Conservation (phyloP, 2,329 filamentous ascomycete species). For the Aspergillus latus region DNA sequence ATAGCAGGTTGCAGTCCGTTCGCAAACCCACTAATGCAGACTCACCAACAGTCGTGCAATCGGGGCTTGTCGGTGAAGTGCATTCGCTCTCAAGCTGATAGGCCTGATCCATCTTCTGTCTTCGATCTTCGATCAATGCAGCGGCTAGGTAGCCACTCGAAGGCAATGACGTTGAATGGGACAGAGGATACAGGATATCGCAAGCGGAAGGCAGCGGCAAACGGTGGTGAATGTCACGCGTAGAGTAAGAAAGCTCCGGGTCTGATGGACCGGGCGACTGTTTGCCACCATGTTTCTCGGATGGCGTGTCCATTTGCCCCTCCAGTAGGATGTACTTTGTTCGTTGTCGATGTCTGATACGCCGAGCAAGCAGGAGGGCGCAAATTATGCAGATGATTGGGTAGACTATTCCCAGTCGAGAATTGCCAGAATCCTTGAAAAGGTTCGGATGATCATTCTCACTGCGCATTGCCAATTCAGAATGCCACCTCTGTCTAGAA, state of each 20-base stretch:
- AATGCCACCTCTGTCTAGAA: constrained; percentile 9
- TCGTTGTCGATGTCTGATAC: constrained; percentile 20
- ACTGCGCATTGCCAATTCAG: constrained; percentile 19
- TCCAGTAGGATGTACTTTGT: constrained; percentile 12
- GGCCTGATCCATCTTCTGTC: constrained; percentile 10
- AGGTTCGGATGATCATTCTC: constrained; percentile 14
- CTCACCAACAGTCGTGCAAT: neutral
- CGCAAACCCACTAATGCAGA: constrained; percentile 6
- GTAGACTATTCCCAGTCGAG: constrained; percentile 21
- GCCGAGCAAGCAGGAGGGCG: constrained; percentile 19
- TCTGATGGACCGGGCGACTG: constrained; percentile 15
- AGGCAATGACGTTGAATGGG: constrained; percentile 22
- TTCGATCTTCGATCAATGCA: constrained; percentile 18
- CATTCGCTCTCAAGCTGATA: constrained; percentile 6
- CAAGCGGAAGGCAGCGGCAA: constrained; percentile 24
- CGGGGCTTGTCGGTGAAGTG: constrained; percentile 1
- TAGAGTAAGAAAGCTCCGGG: constrained; percentile 9
- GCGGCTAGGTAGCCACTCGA: constrained; percentile 27
- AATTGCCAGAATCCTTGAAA: constrained; percentile 10
- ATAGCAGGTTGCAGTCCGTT: constrained; percentile 9
- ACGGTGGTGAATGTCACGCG: constrained; percentile 6
- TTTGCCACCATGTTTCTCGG: constrained; percentile 22
- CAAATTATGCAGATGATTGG: constrained; percentile 19
- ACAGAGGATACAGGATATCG: constrained; percentile 28
- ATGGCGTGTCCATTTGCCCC: constrained; percentile 24